Conservation (phyloP, 306 rosid species). For the Ceratonia siliqua region DNA sequence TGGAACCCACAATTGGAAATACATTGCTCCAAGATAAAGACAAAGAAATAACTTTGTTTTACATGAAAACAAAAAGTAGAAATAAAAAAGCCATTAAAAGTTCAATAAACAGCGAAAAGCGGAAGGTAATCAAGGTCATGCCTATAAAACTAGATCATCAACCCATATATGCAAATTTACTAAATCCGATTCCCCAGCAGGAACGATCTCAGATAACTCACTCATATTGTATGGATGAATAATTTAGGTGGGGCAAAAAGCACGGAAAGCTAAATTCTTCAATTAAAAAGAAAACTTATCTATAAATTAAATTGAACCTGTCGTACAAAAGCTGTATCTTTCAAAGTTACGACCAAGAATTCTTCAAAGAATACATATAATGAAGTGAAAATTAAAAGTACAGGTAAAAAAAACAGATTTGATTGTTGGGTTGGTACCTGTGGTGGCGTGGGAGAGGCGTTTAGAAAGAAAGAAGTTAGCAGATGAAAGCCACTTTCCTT, state of each 20-base stretch:
- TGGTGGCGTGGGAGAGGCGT: not conserved
- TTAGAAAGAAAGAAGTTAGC: slow-evolving; percentile 13
- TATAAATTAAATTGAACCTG: slow-evolving; percentile 18
- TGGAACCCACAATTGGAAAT: not conserved
- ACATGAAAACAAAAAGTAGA: not conserved
- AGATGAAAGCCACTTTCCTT: slow-evolving; percentile 1
- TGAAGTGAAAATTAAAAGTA: not conserved
- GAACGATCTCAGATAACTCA: slow-evolving; percentile 31
- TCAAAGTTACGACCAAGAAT: slow-evolving; percentile 6
- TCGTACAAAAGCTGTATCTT: slow-evolving; percentile 15
- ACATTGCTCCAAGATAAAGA: not conserved
- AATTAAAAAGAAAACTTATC: not conserved
- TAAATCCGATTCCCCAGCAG: not conserved
- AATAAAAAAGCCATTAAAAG: not conserved
- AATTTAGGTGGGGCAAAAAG: not conserved
- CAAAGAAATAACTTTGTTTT: not conserved
- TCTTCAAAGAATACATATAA: not conserved
- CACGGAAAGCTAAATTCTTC: not conserved
- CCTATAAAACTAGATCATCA: slow-evolving; percentile 26
- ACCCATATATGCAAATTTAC: not conserved
- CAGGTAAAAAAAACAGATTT: not conserved
- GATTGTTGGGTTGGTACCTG: slow-evolving; percentile 15
- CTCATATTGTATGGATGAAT: not conserved
- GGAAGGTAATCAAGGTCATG: not conserved
- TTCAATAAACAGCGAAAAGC: not conserved